Evolutionary conservation across 345 rosid species (phyloP).

Genomic region (Ceriops tagal): DNA sequence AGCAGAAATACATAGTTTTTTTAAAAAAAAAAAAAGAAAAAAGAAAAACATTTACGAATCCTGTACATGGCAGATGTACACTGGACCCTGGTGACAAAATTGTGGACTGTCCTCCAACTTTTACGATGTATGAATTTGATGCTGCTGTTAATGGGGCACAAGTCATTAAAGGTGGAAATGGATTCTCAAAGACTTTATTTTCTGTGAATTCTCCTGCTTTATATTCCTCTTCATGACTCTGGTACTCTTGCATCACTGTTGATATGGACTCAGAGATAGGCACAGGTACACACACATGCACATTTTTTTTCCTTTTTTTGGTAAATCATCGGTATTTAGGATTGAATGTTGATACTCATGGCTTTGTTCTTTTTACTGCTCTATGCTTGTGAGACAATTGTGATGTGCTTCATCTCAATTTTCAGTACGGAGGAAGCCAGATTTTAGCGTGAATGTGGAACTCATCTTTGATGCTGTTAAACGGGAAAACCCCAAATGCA

Average conservation of each 20-base stretch:
- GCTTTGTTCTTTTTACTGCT: too few species aligned
- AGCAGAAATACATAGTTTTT: neutral
- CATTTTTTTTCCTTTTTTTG: too few species aligned
- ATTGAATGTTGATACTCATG: neutral
- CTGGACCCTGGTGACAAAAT: conserved; percentile 97
- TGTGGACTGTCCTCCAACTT: conserved; percentile 95
- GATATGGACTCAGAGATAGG: too few species aligned
- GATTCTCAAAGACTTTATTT: neutral
- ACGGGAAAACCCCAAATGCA: conserved; percentile 82
- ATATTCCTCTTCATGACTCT: neutral
- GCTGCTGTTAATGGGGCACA: conserved; percentile 85
- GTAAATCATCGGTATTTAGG: neutral
- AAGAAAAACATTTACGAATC: neutral
- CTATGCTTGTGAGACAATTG: too few species aligned
- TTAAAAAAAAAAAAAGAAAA: neutral
- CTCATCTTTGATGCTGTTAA: conserved; percentile 61
- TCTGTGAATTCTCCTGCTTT: neutral
- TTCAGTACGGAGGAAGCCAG: conserved; percentile 77
- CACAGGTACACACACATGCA: too few species aligned
- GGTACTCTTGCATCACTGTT: too few species aligned
- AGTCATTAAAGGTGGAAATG: conserved; percentile 65
- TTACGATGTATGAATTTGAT: conserved; percentile 97
- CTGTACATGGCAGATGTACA: conserved; percentile 55
- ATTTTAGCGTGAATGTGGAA: conserved; percentile 81
- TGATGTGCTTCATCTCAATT: neutral